Percentiles rank a stretch among this genome's conserved stretches.
Conservation (phyloP, 73 alveolate genomes). For the Symbiodinium natans region DNA sequence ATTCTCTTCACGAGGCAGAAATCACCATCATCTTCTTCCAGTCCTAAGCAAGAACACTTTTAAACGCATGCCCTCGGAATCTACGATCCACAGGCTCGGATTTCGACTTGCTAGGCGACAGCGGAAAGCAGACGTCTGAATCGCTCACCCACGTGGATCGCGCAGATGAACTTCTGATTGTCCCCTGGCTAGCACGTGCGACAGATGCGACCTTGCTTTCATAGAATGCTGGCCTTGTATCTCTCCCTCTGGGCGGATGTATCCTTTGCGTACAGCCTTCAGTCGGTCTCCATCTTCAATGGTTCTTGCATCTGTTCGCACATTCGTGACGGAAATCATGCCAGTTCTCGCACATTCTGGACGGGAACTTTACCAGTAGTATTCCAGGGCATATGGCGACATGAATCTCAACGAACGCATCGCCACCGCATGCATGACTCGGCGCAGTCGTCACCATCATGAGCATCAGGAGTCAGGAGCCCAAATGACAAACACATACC, state of each 20-base stretch:
- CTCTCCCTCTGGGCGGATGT: background rate
- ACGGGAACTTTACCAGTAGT: no score
- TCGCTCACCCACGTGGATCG: conserved; percentile 24
- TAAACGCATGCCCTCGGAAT: background rate
- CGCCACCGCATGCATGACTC: no score
- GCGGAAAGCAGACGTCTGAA: background rate
- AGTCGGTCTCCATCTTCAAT: no score
- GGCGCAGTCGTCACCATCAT: no score
- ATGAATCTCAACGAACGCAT: background rate
- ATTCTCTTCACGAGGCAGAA: conserved; percentile 79
- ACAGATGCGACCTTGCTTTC: background rate
- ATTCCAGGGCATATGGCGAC: background rate
- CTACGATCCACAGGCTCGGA: background rate
- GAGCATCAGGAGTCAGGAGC: no score
- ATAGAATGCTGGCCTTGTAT: background rate
- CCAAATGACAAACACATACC: no score
- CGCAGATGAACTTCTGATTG: conserved; percentile 63
- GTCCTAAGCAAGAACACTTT: background rate
- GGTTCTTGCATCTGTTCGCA: no score
- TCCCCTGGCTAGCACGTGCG: conserved; percentile 3
- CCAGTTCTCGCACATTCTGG: no score
- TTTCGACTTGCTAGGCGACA: no score
- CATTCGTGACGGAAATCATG: no score
- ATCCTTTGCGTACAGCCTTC: background rate
- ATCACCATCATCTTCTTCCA: conserved; percentile 12